Evolutionary conservation across 2,329 filamentous ascomycete genomes (phyloP).

Genomic region (Exophiala mesophila): DNA sequence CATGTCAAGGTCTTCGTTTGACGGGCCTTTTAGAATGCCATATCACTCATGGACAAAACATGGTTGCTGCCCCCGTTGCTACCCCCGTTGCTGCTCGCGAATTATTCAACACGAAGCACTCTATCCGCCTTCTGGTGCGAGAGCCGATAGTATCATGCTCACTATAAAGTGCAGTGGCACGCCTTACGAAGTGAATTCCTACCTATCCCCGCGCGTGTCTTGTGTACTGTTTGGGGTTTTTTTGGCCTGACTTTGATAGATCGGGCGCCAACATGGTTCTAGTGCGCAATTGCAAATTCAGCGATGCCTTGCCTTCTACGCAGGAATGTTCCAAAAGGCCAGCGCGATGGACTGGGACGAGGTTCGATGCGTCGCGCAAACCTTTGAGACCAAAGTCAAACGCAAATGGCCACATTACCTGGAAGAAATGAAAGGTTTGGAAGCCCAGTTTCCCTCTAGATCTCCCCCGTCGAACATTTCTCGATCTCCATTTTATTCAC

Average conservation of each 20-base stretch:
- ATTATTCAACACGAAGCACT: too few species aligned
- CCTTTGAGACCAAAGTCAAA: slow-evolving; percentile 40
- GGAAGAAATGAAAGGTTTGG: slow-evolving; percentile 34
- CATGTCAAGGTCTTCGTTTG: too few species aligned
- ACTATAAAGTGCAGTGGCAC: too few species aligned
- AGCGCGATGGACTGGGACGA: slow-evolving; percentile 42
- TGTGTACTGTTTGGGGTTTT: neutral
- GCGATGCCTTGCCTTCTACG: slow-evolving; percentile 30
- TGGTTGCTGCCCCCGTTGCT: too few species aligned
- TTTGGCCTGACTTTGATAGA: slow-evolving; percentile 22
- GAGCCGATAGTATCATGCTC: too few species aligned
- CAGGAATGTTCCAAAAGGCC: slow-evolving; percentile 24
- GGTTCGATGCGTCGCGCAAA: slow-evolving; percentile 41
- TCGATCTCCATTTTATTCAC: too few species aligned
- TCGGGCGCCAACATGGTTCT: slow-evolving; percentile 30
- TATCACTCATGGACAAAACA: too few species aligned
- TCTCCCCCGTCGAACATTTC: too few species aligned
- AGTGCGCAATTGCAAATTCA: slow-evolving; percentile 27
- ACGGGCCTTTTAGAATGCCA: too few species aligned
- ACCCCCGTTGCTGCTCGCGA: too few species aligned
- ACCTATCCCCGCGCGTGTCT: neutral
- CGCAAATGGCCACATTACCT: slow-evolving; percentile 30
- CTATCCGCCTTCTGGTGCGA: too few species aligned
- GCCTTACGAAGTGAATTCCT: slow-evolving; percentile 27
- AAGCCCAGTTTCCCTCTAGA: too few species aligned